Evolutionary conservation across 1,284 basidiomycete species (phyloP), one percentile per base, ranked within the genome.

Genomic region (Pulveroboletus sp.): DNA sequence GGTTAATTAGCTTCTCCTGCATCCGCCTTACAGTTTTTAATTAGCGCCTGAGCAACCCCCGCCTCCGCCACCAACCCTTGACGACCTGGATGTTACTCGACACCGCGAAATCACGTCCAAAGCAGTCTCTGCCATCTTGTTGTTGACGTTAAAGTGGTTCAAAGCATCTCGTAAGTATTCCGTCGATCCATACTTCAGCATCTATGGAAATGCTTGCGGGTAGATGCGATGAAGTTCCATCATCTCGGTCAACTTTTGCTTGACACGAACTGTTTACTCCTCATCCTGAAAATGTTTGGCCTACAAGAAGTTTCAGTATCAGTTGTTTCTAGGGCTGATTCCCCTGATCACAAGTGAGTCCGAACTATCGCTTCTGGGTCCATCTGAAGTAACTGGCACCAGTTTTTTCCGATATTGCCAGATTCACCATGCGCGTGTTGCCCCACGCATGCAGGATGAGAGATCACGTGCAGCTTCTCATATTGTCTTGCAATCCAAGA

Each of bases 21-120:
- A 52, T 54, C 21, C 54, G 51, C 19, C 59, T 58, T 36, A 56
- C 50, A 32, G 15, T 43, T 56, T 50, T 46, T 24, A 58, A 50
- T 56, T 66, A 82, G 86, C 84, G 15, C 76, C 81, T 56, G 85
- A 88, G 53, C 85, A 85, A 53, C 79, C 80, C 8, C 79, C 82
- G 5, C 75, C 82, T 1, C 84, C 88, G 3, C 87, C 90, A 1
- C 90, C 86, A 6, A 91, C 91, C 2, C 77, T 94, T n/a, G 95
- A 98, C 62, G 97, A 99, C 63, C 85, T 95, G 53, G 97, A 99
- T 70, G 90, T 97, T 42, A 88, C 87, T 37, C 86, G 97, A 8
- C 97, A 99, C 73, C 90, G 97, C 40, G 97, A 99, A 73, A 97
- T 99, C 65, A 96, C 93, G 1, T 94, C 93, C 8, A 99, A 99